Base-by-base conservation (phyloP, 805 yeast genomes). In the Scheffersomyces ergatensis region DNA sequence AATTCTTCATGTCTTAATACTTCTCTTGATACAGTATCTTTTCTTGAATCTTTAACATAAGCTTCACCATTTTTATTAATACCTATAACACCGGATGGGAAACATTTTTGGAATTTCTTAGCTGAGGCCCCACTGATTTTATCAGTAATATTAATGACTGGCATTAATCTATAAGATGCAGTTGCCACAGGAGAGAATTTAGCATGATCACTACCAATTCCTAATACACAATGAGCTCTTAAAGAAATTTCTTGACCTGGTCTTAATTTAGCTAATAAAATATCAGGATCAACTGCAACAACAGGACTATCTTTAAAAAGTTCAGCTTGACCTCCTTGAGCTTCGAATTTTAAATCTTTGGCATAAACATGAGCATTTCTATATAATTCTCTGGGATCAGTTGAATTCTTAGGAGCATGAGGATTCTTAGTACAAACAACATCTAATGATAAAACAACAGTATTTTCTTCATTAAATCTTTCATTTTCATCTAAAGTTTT, bases 121-220 rank as follows among this genome's bases (percentile, higher is more conserved):
- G 97, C 98, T 37, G 78, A 77, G 7, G 74, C 80, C 5, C 97
- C 97, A 0, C 66, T 69, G 43, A 93, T 87, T 36, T 92, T 88
- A 46, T 79, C 69, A 31, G 70, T 60, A 39, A 93, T 89, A 47
- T 85, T 82, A 52, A 90, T 90, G 19, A 80, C 83, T 13, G 99
- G 99, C 70, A 93, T 65, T 57, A 93, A 74, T 66, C 99, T 78
- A 68, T 93, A 93, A 12, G 97, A 87, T 2, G 99, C 97, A 12
- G 99, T 93, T 14, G 96, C 79, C 9, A 93, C 99, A 4, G 99
- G 99, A 6, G 97, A 89, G 62, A 88, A 93, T 65, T 93, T 93
- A 44, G 99, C 97, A 65, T 93, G 99, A 63, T 93, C 99, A 32
- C 89, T 67, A 38, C 97, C 99, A 50, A 87, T 68, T 43, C 99